Conservation (phyloP, 805 yeast species). For the Barnettozyma pratensis region DNA sequence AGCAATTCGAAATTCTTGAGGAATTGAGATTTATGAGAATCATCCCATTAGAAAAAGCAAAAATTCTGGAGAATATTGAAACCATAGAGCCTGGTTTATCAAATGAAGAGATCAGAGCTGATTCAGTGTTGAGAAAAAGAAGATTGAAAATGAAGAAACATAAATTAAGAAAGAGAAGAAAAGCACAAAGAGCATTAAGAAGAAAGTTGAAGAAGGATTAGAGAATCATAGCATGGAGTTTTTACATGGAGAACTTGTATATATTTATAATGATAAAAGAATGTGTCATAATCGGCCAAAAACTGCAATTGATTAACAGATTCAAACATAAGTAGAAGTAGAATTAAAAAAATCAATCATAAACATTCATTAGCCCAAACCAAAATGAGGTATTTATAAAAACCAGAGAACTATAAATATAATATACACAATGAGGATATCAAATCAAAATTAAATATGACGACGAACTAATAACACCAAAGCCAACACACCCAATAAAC, state of each 20-base stretch:
- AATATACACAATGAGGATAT: not conserved
- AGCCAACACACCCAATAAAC: slow-evolving; percentile 29
- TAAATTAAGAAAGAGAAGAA: slow-evolving; percentile 95
- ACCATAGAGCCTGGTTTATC: slow-evolving; percentile 2
- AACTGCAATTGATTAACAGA: no score
- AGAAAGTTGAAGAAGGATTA: slow-evolving; percentile 41
- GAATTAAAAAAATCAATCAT: not conserved
- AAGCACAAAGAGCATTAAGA: slow-evolving; percentile 79
- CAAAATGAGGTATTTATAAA: no score
- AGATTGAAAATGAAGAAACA: slow-evolving; percentile 96
- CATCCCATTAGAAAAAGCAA: slow-evolving; percentile 19
- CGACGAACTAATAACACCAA: slow-evolving; percentile 33
- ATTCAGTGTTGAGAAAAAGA: slow-evolving; percentile 79
- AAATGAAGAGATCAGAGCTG: slow-evolving; percentile 29
- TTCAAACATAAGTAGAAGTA: not conserved
- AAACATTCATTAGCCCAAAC: slow-evolving; percentile 1
- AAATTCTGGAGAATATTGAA: slow-evolving; percentile 16
- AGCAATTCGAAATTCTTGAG: slow-evolving; percentile 6
- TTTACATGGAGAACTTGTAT: no score
- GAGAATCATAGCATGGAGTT: not conserved
- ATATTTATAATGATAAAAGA: no score
- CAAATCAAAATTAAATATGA: slow-evolving; percentile 12
- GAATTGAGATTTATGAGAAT: slow-evolving; percentile 11
- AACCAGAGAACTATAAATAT: no score
- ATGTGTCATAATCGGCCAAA: no score